A percentile compares a stretch with the other conserved stretches of the same genome.
These are phyloP conservation scores for Prunella vulgaris DNA, from an alignment of 257 asterid genomes.

Conservation along the genomic window DNA sequence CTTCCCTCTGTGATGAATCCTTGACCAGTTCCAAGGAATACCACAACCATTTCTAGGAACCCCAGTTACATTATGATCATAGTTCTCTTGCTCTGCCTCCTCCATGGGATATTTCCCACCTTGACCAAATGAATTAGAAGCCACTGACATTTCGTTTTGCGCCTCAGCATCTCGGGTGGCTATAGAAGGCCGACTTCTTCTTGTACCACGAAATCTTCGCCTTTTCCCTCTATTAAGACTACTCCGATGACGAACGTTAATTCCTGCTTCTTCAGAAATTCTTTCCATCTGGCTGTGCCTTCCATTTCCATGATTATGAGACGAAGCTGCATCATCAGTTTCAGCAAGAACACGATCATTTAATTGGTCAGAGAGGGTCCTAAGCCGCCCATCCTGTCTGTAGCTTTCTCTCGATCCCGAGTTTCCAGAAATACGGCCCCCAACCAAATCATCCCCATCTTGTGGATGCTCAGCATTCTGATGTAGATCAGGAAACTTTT, in stretches of 20 bases:
- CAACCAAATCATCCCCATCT: conserved; percentile 28
- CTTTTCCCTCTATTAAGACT: conserved; percentile 51
- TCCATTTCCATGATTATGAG: conserved; percentile 37
- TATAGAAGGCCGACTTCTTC: conserved; percentile 53
- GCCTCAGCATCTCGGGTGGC: conserved; percentile 44
- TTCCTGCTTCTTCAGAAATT: conserved; percentile 33
- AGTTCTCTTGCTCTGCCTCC: conserved; percentile 42
- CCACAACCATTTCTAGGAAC: conserved; percentile 81
- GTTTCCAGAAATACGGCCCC: conserved; percentile 35
- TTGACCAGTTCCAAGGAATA: conserved; percentile 93
- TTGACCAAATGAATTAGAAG: conserved; percentile 71
- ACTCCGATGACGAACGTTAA: conserved; percentile 28
- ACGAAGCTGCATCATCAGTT: conserved; percentile 59
- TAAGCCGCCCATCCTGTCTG: conserved; percentile 37
- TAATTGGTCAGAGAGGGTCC: conserved; percentile 60
- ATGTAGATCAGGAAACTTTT: conserved; percentile 35
- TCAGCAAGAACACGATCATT: conserved; percentile 39
- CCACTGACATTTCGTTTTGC: conserved; percentile 78
- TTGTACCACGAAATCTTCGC: conserved; percentile 73
- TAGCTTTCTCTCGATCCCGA: conserved; percentile 35
- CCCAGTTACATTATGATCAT: conserved; percentile 35
- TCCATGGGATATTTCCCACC: conserved; percentile 36
- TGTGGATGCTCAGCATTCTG: conserved; percentile 25
- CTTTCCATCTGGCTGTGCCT: conserved; percentile 29
- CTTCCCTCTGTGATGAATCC: conserved; percentile 84